Conservation (phyloP, 2,329 filamentous ascomycete species). For the Fusarium udum region DNA sequence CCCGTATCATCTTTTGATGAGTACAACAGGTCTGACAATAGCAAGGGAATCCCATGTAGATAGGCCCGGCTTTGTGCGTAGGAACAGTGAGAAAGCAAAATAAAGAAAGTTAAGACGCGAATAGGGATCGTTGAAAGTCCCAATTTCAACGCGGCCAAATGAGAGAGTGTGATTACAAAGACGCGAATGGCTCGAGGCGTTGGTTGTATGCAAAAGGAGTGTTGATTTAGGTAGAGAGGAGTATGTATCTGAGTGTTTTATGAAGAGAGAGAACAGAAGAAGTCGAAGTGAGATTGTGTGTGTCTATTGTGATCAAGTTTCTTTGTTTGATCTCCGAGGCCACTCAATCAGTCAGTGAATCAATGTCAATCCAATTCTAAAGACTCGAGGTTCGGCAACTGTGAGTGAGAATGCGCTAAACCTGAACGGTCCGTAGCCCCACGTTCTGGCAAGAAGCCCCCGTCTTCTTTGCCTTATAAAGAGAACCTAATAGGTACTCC, state of each 20-base stretch:
- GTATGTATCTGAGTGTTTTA: background rate
- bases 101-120: background rate
- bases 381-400: background rate
- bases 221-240: background rate
- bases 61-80: background rate
- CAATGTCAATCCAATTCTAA: background rate
- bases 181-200: background rate
- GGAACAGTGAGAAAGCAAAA: background rate
- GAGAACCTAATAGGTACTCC: no score
- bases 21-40: background rate
- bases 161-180: background rate
- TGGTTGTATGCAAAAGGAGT: background rate
- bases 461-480: background rate
- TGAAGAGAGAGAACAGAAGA: background rate
- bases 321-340: conserved; percentile 7
- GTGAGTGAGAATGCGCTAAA: background rate
- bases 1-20: background rate
- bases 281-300: background rate
- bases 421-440: background rate
- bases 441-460: background rate
- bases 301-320: background rate
- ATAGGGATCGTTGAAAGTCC: background rate
- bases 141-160: background rate
- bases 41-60: background rate
- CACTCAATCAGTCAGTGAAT: background rate